Percentiles rank a stretch among this genome's conserved stretches.
Evolutionary conservation across 2,329 filamentous ascomycete genomes (phyloP).

Genomic region (Colletotrichum sp.): DNA sequence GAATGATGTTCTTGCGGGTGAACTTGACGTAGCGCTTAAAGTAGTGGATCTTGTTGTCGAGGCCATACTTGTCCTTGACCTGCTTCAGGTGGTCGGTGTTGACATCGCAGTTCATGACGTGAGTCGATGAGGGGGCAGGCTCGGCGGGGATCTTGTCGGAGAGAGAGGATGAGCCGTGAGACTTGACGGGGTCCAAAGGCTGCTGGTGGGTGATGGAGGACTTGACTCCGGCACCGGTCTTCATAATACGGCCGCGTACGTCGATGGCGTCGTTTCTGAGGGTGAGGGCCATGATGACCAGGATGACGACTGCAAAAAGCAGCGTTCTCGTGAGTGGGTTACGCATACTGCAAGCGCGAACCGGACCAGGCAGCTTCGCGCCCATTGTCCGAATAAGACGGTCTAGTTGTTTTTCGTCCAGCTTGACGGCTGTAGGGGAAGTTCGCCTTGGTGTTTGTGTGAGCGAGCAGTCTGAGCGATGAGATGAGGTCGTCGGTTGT

Average conservation of each 20-base stretch:
- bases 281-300: constrained; percentile 45
- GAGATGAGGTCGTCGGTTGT: neutral
- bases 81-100: constrained; percentile 50
- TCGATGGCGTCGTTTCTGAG: constrained; percentile 45
- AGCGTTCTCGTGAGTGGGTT: constrained; percentile 52
- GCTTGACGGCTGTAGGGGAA: neutral
- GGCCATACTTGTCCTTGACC: constrained; percentile 50
- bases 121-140: constrained; percentile 24
- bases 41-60: constrained; percentile 59
- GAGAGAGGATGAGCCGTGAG: constrained; percentile 18
- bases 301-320: constrained; percentile 45
- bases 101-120: constrained; percentile 54
- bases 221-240: constrained; percentile 40
- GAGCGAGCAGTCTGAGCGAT: neutral
- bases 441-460: neutral
- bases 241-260: constrained; percentile 44
- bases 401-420: constrained; percentile 17
- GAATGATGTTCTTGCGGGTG: constrained; percentile 51
- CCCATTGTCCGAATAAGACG: constrained; percentile 33
- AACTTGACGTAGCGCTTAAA: constrained; percentile 60
- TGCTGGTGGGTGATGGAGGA: constrained; percentile 30
- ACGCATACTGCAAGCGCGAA: constrained; percentile 53
- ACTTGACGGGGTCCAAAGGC: constrained; percentile 25
- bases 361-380: constrained; percentile 40
- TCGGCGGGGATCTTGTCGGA: constrained; percentile 33